Conservation (phyloP, 225 moss, liverwort and hornwort genomes). For the Polytrichum formosum region DNA sequence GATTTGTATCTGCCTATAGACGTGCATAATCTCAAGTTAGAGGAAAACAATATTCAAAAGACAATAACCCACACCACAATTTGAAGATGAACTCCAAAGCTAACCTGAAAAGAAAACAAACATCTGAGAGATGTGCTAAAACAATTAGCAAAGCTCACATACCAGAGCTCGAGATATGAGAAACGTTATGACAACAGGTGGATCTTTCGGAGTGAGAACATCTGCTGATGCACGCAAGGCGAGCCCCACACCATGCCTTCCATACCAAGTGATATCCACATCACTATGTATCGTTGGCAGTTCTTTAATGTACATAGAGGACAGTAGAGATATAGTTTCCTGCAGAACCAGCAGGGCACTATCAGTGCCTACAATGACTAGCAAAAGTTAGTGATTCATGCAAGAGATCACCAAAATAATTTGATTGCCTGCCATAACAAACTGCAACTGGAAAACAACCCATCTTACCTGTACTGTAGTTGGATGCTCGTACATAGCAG, state of each 20-base stretch:
- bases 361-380: conserved; percentile 1
- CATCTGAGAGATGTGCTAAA: not conserved
- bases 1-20: conserved; percentile 81
- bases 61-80: too few relatives aligned
- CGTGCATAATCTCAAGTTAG: not conserved
- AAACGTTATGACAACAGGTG: conserved; percentile 80
- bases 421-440: too few relatives aligned
- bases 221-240: conserved; percentile 86
- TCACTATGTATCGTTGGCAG: conserved; percentile 68
- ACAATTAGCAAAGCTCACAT: conserved; percentile 9
- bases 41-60: too few relatives aligned
- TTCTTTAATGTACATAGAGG: conserved; percentile 73
- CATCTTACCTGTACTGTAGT: conserved; percentile 57
- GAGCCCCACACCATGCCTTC: conserved; percentile 90
- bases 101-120: not conserved
- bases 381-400: not conserved
- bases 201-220: conserved; percentile 78
- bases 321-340: conserved; percentile 71
- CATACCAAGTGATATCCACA: conserved; percentile 77
- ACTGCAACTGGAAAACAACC: too few relatives aligned
- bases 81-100: too few relatives aligned
- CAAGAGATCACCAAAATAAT: not conserved
- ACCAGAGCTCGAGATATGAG: conserved; percentile 97
- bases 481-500: conserved; percentile 87
- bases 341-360: conserved; percentile 28